Percentiles rank a stretch among this genome's conserved stretches.
Evolutionary conservation across 2,329 filamentous ascomycete genomes (phyloP).

Genomic region (Pezicula rhizophila): DNA sequence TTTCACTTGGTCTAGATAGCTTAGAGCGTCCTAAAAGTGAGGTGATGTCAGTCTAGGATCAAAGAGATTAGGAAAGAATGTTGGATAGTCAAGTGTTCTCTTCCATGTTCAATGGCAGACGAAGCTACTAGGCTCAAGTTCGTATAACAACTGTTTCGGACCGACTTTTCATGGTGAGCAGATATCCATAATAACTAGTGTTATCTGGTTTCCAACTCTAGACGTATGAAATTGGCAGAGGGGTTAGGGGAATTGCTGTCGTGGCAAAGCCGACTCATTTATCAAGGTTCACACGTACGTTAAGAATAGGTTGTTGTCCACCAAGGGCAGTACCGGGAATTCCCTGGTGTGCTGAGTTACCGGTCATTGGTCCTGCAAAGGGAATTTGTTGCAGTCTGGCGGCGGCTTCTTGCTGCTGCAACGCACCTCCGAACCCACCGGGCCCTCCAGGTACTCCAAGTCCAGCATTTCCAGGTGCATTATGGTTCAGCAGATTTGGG

Average conservation of each 20-base stretch:
- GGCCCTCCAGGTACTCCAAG: slow-evolving; percentile 55
- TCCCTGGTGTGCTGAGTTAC: slow-evolving; percentile 23
- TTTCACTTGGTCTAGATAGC: slow-evolving; percentile 97
- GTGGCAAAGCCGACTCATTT: slow-evolving; percentile 5
- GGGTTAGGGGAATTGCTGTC: background rate
- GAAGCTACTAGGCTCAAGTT: background rate
- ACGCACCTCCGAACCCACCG: slow-evolving; percentile 63
- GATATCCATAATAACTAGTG: no score
- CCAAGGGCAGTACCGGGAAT: slow-evolving; percentile 58
- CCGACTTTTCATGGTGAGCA: background rate
- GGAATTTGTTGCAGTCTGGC: slow-evolving; percentile 57
- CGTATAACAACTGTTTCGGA: background rate
- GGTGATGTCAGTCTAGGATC: background rate
- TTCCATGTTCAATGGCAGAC: slow-evolving; percentile 1
- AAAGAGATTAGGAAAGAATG: background rate
- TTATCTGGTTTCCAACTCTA: background rate
- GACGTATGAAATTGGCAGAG: background rate
- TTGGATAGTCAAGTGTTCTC: background rate
- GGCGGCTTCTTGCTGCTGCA: slow-evolving; percentile 37
- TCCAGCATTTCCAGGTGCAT: slow-evolving; percentile 43
- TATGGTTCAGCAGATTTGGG: slow-evolving; percentile 36
- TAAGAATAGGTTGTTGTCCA: slow-evolving; percentile 76
- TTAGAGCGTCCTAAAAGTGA: slow-evolving; percentile 64
- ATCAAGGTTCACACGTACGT: slow-evolving; percentile 41
- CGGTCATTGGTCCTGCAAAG: slow-evolving; percentile 40